Conservation (phyloP, 164 flowering plant species). For the grape (Vitis vinifera) region ASM3070453v1 NC_081821.1:8298501-8299000, state of each 20-base stretch:
- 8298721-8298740: not conserved
- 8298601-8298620: too few relatives aligned
- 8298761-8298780: too few relatives aligned
- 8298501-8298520: too few relatives aligned
- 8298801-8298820: slow-evolving; percentile 84
- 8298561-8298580: too few relatives aligned
- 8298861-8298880: slow-evolving; percentile 75
- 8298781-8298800: not conserved
- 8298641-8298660: too few relatives aligned
- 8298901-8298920: slow-evolving; percentile 82
- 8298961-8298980: slow-evolving; percentile 32
- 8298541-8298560: too few relatives aligned
- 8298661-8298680: too few relatives aligned
- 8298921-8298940: slow-evolving; percentile 68
- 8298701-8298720: not conserved
- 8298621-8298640: too few relatives aligned
- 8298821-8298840: slow-evolving; percentile 68
- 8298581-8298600: too few relatives aligned
- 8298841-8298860: slow-evolving; percentile 92
- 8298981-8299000: not conserved
- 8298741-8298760: too few relatives aligned
- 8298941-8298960: slow-evolving; percentile 30
- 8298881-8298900: slow-evolving; percentile 39
- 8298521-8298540: too few relatives aligned
- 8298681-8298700: too few relatives aligned